These are phyloP conservation scores for Schwanniomyces yamadae DNA, from an alignment of 805 yeast species.

Conservation along the genomic window DNA sequence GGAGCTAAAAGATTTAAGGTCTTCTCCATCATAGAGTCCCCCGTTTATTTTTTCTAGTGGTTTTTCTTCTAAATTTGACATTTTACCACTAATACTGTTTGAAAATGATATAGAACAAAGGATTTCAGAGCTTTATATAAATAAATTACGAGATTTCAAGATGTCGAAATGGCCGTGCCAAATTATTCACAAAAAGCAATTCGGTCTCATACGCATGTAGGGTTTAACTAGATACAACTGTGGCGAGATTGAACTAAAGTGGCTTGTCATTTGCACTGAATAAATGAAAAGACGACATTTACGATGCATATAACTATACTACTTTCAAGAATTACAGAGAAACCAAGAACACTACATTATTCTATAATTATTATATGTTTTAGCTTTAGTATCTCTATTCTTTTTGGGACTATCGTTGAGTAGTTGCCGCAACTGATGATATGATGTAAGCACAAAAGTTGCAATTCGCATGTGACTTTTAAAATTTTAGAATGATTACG, in stretches of 20 bases:
- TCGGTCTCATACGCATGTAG: neutral
- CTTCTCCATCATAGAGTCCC: neutral
- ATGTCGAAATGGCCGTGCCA: neutral
- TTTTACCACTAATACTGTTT: neutral
- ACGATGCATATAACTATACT: neutral
- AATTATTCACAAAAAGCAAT: neutral
- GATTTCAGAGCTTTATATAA: neutral
- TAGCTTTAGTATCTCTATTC: neutral
- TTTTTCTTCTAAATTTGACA: neutral
- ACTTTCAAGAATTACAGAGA: neutral
- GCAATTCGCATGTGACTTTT: neutral
- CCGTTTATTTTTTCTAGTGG: neutral
- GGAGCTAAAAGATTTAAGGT: neutral
- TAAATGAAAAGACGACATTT: neutral
- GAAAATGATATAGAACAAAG: neutral
- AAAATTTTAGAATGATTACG: neutral
- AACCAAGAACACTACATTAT: neutral
- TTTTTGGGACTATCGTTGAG: neutral
- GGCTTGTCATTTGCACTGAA: neutral
- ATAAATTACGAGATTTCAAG: neutral
- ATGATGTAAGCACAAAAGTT: neutral
- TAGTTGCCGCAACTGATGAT: neutral
- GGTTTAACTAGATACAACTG: neutral
- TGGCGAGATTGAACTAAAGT: neutral
- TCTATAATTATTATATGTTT: neutral